A percentile compares a stretch with the other conserved stretches of the same genome.
Evolutionary conservation across 176 grass and related monocot species (phyloP).

Genomic region (Saccharum officinarum): DNA sequence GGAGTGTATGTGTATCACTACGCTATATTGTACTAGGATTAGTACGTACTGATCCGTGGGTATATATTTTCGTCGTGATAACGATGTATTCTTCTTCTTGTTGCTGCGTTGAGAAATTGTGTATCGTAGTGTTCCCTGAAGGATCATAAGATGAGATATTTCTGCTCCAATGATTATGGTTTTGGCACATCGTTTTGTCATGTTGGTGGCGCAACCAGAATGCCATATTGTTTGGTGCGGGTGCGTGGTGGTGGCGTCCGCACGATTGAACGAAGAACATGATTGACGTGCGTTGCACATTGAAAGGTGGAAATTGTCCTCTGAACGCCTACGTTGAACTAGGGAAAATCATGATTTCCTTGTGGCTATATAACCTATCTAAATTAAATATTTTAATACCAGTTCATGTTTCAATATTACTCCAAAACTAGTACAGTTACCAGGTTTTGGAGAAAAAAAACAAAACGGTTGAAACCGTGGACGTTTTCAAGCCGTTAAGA

Average conservation of each 20-base stretch:
- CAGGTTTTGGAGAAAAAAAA: too few species aligned
- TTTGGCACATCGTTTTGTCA: background rate
- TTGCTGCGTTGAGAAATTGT: background rate
- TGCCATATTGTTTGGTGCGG: too few species aligned
- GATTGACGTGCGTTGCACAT: background rate
- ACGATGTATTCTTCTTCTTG: background rate
- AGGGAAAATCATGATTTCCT: background rate
- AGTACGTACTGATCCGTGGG: background rate
- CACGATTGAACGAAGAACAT: too few species aligned
- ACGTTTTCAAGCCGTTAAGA: background rate
- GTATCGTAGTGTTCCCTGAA: background rate
- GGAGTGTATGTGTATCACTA: background rate
- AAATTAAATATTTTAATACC: background rate
- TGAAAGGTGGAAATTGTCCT: background rate
- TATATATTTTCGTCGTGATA: background rate
- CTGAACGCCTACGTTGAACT: background rate
- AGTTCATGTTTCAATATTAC: background rate
- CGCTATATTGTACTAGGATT: background rate
- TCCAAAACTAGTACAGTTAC: background rate
- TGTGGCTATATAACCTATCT: background rate
- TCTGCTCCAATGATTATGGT: background rate
- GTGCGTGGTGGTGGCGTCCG: too few species aligned
- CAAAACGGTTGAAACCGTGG: background rate
- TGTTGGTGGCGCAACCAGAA: too few species aligned
- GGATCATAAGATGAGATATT: background rate